Conservation (phyloP, 192 early-diverging fungal genomes). For the Backusella parvicylindrica region DNA sequence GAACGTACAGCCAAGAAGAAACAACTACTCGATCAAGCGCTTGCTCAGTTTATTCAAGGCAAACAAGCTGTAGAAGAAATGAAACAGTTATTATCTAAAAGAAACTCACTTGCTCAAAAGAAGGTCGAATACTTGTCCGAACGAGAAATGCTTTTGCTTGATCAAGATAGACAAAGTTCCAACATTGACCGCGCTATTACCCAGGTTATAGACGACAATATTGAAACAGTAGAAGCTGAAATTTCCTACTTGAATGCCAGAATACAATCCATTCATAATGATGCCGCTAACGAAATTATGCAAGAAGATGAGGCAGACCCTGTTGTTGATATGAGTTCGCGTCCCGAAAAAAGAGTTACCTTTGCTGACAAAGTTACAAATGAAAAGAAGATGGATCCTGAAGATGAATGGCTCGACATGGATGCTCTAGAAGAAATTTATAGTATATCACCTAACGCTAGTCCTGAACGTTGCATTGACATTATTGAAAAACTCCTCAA, state of each 20-base stretch:
- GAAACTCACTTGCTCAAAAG: slow-evolving; percentile 37
- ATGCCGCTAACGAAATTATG: slow-evolving; percentile 34
- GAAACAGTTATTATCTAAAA: slow-evolving; percentile 41
- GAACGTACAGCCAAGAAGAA: slow-evolving; percentile 43
- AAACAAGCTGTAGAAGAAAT: slow-evolving; percentile 46
- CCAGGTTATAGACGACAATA: slow-evolving; percentile 49
- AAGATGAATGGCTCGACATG: slow-evolving; percentile 27
- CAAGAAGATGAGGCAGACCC: slow-evolving; percentile 8
- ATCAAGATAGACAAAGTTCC: slow-evolving; percentile 5
- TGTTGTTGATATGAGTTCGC: slow-evolving; percentile 12
- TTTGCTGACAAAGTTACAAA: slow-evolving; percentile 32
- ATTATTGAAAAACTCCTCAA: slow-evolving; percentile 41
- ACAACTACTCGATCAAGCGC: slow-evolving; percentile 42
- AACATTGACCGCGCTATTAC: slow-evolving; percentile 16
- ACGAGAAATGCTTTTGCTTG: slow-evolving; percentile 37
- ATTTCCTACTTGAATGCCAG: slow-evolving; percentile 48
- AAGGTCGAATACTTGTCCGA: slow-evolving; percentile 45
- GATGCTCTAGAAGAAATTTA: slow-evolving; percentile 24
- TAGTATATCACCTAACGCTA: slow-evolving; percentile 31
- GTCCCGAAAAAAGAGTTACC: slow-evolving; percentile 25
- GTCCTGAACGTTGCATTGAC: slow-evolving; percentile 42
- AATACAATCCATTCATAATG: slow-evolving; percentile 46
- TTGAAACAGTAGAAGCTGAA: slow-evolving; percentile 50
- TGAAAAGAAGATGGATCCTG: neutral
- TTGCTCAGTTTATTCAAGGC: slow-evolving; percentile 48